phyloP scores from a whole-genome alignment of 2,329 filamentous ascomycete genomes.

The Dactylellina sp. region DNA sequence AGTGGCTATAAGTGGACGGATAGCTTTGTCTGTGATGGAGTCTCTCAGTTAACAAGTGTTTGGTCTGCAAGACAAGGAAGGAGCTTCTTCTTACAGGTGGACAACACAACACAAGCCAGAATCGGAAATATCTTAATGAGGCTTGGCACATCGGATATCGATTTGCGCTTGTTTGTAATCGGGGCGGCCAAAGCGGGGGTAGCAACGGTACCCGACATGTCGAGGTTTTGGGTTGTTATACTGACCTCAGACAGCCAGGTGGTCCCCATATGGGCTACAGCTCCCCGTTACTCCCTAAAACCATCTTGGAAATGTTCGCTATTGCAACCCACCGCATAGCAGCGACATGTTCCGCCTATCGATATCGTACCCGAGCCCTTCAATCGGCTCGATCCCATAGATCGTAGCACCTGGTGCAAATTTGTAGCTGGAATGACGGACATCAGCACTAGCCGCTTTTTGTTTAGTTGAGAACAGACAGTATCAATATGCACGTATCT shows the following conservation, averaged over 20 bases:
- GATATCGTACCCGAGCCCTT: conserved; percentile 42
- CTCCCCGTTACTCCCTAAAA: too few species aligned
- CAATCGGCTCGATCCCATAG: conserved; percentile 41
- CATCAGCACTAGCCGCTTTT: neutral
- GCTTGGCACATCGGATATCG: conserved; percentile 38
- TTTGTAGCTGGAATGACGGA: conserved; percentile 20
- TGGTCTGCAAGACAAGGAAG: neutral
- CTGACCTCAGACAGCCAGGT: conserved; percentile 48
- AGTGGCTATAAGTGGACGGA: conserved; percentile 15
- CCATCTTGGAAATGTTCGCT: too few species aligned
- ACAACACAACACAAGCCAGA: conserved; percentile 20
- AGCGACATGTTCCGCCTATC: conserved; percentile 48
- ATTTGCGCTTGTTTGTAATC: conserved; percentile 48
- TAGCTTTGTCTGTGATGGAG: conserved; percentile 8
- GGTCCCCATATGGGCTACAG: conserved; percentile 39
- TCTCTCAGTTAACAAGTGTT: too few species aligned
- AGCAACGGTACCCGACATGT: conserved; percentile 19
- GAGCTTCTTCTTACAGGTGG: conserved; percentile 21
- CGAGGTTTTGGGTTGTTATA: conserved; percentile 16
- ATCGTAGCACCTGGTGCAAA: conserved; percentile 33
- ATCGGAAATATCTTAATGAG: conserved; percentile 13
- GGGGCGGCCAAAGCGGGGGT: conserved; percentile 28
- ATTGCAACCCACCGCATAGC: conserved; percentile 40
- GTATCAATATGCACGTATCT: conserved; percentile 19
- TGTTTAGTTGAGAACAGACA: neutral